Evolutionary conservation across 495 filamentous ascomycete species (phyloP), one percentile per base, ranked within the genome.

Genomic region (Trichocladium antarcticum): DNA sequence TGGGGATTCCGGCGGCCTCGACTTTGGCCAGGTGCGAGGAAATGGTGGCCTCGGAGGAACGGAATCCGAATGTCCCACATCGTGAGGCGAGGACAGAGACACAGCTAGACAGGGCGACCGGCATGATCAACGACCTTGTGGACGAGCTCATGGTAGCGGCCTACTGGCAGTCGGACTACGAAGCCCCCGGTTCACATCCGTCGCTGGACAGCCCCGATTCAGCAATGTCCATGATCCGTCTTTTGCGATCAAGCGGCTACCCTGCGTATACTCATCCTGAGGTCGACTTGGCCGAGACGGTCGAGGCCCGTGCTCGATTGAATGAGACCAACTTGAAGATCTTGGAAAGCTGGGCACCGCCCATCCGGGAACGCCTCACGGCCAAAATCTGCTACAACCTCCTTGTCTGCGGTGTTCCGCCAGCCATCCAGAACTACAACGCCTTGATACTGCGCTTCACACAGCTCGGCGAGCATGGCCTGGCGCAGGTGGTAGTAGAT

Each of bases 321-420:
- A 63, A 68, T 39, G 50, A 67, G 21, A 43, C 63, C 21, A 66
- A 69, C 31, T 37, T 57, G 11, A 49, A 54, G 43, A 64, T 70
- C 7, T 57, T 72, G 21, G 52, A 52, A n/a, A 44, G 58, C 1
- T 67, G 62, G 58, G 36, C n/a, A 0, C 29, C 20, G 6, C 40
- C 3, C 7, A 35, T 46, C 8, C 47, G 55, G 22, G 56, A 58
- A 36, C 39, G 41, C 14, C 57, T 68, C 24, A 59, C 82, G 8
- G 72, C 70, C 3, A 80, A 78, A 54, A 73, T 89, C 21, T 84
- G 79, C 62, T 81, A 80, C 56, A 82, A 83, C 60, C 62, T 89
- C 3, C 69, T 86, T 11, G 63, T 74, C 3, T 77, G 72, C 5
- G 51, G 64, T 5, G 61, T 74, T 4, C 73, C 80, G 5, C 83